Base-by-base conservation (phyloP, 2,329 filamentous ascomycete species). In the Didymella pinodella region DNA sequence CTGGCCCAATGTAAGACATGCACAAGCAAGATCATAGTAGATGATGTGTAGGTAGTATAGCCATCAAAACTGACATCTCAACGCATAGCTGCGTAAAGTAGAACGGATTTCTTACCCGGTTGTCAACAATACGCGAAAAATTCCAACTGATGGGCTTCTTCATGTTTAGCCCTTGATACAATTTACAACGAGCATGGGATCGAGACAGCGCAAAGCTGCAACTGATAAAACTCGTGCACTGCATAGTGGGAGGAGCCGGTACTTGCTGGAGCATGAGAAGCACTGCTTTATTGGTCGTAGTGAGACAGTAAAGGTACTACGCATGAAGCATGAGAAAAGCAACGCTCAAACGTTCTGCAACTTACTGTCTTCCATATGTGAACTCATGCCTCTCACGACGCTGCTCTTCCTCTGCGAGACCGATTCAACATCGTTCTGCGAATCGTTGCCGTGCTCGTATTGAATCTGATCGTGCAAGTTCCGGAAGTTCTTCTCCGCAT, bases 401-500 rank as follows among this genome's bases (percentile, higher is more conserved):
- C 54, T 57, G 6, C 47, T 41, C 11, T 47, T 57, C 28, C 48
- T 50, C n/a, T 56, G 29, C 26, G 41, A 46, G 2, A 43, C 48
- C 7, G 54, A 57, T 28, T 57, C 55, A 20, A 58, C 11, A n/a
- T 58, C 48, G 1, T 48, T 49, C 26, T 32, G 53, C 8, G 44
- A 58, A 6, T 36, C 49, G n/a, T 48, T 38, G 2, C 36, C 48
- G 6, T 53, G 36, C 12, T 53, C 55, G 18, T 58, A 58, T 5
- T n/a, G 40, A 7, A 44, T 58, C 41, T 62, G 57, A 36, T 68
- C 66, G 32, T 58, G 65, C 41, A 73, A 31, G 12, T 47, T 59
- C 26, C 61, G 57, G 48, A 74, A 74, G 38, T 71, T 69, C 56
- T 68, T 70, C 65, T 75, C 72, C 4, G 69, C 72, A 29, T 74